Conservation (phyloP, 208 protist genomes). For the Porcisia hertigi region DNA sequence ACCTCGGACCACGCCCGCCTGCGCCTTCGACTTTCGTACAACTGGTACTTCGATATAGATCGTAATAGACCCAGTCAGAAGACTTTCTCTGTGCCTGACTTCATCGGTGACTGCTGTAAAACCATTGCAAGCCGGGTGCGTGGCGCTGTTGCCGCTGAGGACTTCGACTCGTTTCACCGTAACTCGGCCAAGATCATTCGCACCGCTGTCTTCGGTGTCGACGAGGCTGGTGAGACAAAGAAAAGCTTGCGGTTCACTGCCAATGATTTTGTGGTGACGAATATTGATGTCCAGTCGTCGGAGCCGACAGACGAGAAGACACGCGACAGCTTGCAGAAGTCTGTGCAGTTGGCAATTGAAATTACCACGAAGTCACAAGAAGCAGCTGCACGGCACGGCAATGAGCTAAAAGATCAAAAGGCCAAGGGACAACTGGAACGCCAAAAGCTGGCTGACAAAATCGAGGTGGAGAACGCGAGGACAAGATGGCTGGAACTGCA, state of each 20-base stretch:
- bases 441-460: constrained; percentile 90
- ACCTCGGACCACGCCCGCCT: constrained; percentile 96
- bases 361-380: constrained; percentile 98
- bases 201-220: constrained; percentile 92
- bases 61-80: constrained; percentile 37
- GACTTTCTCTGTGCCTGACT: constrained; percentile 94
- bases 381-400: constrained; percentile 90
- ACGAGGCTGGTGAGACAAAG: constrained; percentile 50
- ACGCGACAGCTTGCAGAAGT: constrained; percentile 95
- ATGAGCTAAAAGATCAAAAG: constrained; percentile 92
- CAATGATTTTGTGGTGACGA: constrained; percentile 94
- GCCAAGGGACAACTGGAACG: constrained; percentile 92
- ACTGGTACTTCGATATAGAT: constrained; percentile 95
- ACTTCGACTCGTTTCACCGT: constrained; percentile 97
- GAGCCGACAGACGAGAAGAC: constrained; percentile 95
- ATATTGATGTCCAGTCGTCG: constrained; percentile 94
- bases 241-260: constrained; percentile 82
- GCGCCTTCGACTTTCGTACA: constrained; percentile 94
- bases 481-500: constrained; percentile 89
- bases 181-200: constrained; percentile 96
- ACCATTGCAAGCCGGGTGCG: constrained; percentile 96
- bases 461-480: constrained; percentile 81
- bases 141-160: constrained; percentile 90
- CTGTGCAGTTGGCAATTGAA: constrained; percentile 97
- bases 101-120: constrained; percentile 97